These are phyloP conservation scores for Kodamaea plutei DNA, from an alignment of 1,139 yeast genomes.

Conservation along the genomic window DNA sequence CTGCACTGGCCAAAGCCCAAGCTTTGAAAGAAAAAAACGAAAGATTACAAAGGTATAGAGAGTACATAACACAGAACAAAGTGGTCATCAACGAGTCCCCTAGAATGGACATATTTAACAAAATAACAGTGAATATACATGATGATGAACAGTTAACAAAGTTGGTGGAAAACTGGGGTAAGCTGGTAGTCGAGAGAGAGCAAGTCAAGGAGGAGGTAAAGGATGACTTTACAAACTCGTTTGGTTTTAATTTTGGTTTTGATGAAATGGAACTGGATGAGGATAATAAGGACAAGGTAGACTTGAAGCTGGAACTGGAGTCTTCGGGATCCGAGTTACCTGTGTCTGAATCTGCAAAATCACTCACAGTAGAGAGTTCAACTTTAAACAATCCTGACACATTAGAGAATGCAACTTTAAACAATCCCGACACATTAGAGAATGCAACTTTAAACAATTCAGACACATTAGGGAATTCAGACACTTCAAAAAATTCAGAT, in stretches of 20 bases:
- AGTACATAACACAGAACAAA: slow-evolving; percentile 9
- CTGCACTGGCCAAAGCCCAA: slow-evolving; percentile 5
- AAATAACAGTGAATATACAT: slow-evolving; percentile 5
- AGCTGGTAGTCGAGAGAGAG: slow-evolving; percentile 5
- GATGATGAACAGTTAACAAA: slow-evolving; percentile 7
- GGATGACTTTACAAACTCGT: slow-evolving; percentile 1
- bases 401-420: neutral
- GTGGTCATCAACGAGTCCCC: slow-evolving; percentile 13
- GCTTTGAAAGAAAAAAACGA: slow-evolving; percentile 7
- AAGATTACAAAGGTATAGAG: slow-evolving; percentile 6
- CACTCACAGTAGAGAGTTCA: too few relatives aligned
- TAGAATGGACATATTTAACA: slow-evolving; percentile 5
- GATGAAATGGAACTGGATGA: slow-evolving; percentile 6
- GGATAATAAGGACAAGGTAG: slow-evolving; percentile 1
- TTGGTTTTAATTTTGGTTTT: slow-evolving; percentile 7
- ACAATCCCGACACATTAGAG: neutral
- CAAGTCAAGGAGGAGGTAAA: slow-evolving; percentile 4
- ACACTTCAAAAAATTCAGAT: neutral
- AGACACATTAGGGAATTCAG: neutral
- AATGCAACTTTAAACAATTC: neutral
- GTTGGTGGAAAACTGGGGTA: slow-evolving; percentile 10
- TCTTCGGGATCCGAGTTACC: neutral
- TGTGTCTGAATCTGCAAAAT: neutral
- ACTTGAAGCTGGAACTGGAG: neutral
- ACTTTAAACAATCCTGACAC: neutral